Conservation (phyloP, 768 basidiomycete species). For the Tulasnella sp. region DNA sequence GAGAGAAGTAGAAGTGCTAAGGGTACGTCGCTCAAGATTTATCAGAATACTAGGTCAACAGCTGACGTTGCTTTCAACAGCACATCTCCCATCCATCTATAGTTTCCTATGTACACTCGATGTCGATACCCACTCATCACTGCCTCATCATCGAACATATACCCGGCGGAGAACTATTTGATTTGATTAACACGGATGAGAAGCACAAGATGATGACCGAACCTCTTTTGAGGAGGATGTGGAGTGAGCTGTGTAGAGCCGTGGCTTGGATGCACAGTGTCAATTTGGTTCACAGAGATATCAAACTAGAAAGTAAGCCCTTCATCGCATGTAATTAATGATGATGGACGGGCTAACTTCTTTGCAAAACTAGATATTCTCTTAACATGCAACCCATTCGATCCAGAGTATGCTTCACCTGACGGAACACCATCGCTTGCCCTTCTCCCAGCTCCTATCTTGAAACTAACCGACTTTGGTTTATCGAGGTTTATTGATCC, state of each 20-base stretch:
- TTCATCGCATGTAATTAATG: background rate
- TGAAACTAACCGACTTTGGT: conserved; percentile 83
- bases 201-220: conserved; percentile 28
- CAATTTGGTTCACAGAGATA: conserved; percentile 76
- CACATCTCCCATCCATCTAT: conserved; percentile 75
- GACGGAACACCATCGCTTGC: conserved; percentile 24
- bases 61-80: conserved; percentile 25
- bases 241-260: conserved; percentile 60
- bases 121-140: conserved; percentile 60
- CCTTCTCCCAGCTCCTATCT: conserved; percentile 38
- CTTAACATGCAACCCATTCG: conserved; percentile 42
- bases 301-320: conserved; percentile 54
- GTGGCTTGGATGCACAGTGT: conserved; percentile 83
- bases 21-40: conserved; percentile 34
- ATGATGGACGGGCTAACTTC: conserved; percentile 1
- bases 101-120: conserved; percentile 53
- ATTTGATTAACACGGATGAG: conserved; percentile 40
- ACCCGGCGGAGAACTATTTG: conserved; percentile 69
- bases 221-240: conserved; percentile 50
- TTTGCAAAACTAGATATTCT: conserved; percentile 46
- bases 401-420: conserved; percentile 22
- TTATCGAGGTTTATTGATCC: conserved; percentile 74
- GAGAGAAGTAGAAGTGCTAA: conserved; percentile 72
- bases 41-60: background rate
- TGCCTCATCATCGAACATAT: conserved; percentile 67